phyloP scores from a whole-genome alignment of 2,329 filamentous ascomycete species.

The Hypocreales sp. region DNA sequence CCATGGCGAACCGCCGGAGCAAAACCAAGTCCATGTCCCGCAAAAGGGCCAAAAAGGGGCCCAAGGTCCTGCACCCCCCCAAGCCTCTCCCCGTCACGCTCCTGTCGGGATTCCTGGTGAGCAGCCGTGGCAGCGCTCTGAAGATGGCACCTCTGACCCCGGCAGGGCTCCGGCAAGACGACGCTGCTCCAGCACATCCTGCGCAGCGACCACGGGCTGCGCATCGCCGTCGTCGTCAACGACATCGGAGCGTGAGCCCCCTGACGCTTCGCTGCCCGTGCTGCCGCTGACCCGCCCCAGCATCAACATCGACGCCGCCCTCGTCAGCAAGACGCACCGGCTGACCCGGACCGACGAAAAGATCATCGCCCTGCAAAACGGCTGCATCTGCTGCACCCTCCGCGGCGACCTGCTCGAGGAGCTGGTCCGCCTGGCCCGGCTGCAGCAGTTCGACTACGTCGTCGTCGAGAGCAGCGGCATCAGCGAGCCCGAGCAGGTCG shows the following conservation, averaged over 20 bases:
- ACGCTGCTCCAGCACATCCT: conserved; percentile 56
- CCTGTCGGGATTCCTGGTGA: conserved; percentile 18
- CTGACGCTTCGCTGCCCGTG: background rate
- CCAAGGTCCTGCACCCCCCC: no score
- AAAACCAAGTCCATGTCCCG: no score
- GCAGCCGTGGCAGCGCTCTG: background rate
- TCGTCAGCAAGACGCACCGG: conserved; percentile 39
- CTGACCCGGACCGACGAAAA: conserved; percentile 46
- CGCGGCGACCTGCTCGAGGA: conserved; percentile 57
- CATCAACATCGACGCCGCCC: conserved; percentile 48
- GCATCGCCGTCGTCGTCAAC: conserved; percentile 59
- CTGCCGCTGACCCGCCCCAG: conserved; percentile 13
- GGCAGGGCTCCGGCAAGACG: conserved; percentile 53
- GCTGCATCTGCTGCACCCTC: conserved; percentile 64
- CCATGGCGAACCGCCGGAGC: no score
- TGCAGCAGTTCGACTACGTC: conserved; percentile 53
- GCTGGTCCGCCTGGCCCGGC: conserved; percentile 45
- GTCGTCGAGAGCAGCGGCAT: conserved; percentile 59
- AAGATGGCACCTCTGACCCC: background rate
- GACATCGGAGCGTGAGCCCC: conserved; percentile 44
- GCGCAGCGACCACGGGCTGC: conserved; percentile 48
- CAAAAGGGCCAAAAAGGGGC: no score
- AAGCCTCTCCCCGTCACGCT: conserved; percentile 18
- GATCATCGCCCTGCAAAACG: conserved; percentile 53
- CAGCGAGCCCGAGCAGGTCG: conserved; percentile 58